Base-by-base conservation (phyloP, 352 stramenopile genomes). In the Phytophthora europaea region DNA sequence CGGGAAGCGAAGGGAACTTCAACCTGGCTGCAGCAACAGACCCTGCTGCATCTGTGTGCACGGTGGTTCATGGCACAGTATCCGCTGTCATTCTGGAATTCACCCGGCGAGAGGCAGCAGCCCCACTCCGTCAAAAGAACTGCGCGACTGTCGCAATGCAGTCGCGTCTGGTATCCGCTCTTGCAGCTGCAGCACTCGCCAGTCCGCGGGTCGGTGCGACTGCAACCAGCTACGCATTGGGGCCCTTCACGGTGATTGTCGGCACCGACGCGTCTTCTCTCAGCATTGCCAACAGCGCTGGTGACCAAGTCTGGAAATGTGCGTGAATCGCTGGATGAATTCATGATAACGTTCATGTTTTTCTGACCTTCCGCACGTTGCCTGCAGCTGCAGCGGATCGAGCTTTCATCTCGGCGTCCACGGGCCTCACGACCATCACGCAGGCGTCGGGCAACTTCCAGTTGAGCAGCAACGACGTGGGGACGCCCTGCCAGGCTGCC, bases 221-320 rank as follows among this genome's bases (percentile, higher is more conserved):
- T 3, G 43, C 18, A 8, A 50, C 43, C 43, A 50, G 43, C 18
- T 77, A 69, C 34, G 31, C 70, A 28, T 38, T 77, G 20, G 70
- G 65, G 0, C 60, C 59, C 7, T 77, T 77, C 47, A 61, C 59
- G 13, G 48, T 77, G 16, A 60, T 45, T 9, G 65, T 77, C 26
- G 54, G 70, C 55, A 23, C 54, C 18, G 28, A 70, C 2, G 59
- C 31, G 7, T 45, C 28, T 10, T 67, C 65, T 18, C n/a, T 77
- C 22, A 36, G n/a, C 10, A 70, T 73, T n/a, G 52, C 59, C 43
- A 77, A 77, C 53, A 72, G 64, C 22, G 54, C n/a, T 28, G 65
- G 70, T 26, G 70, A 73, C 22, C 70, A 70, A 70, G 65, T 77
- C 47, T 77, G 70, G 65, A 66, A 65, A n/a, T 77, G 70, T 77